phyloP scores from a whole-genome alignment of 805 yeast species.

The Starmerella floricola region DNA sequence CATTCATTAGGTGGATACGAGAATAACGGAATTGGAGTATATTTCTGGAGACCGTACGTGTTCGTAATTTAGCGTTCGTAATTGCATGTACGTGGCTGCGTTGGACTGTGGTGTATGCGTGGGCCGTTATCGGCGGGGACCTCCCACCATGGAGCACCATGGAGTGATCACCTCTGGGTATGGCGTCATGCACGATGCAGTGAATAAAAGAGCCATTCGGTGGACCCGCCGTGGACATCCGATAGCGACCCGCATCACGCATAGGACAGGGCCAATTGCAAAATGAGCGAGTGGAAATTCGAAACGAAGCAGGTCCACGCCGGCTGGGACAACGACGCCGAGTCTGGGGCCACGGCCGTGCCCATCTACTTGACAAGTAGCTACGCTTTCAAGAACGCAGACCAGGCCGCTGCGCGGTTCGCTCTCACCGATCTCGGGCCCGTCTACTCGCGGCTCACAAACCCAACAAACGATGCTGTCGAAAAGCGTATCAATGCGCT shows the following conservation, averaged over 20 bases:
- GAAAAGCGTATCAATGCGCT: conserved; percentile 87
- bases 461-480: conserved; percentile 85
- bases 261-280: background rate
- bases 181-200: background rate
- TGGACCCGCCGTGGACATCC: background rate
- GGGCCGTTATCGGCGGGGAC: too few relatives aligned
- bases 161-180: background rate
- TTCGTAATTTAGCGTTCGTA: too few relatives aligned
- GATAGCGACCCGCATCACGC: background rate
- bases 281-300: conserved; percentile 16
- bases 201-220: background rate
- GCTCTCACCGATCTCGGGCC: conserved; percentile 74
- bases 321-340: conserved; percentile 64
- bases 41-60: too few relatives aligned
- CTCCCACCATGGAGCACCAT: too few relatives aligned
- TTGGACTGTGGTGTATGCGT: too few relatives aligned
- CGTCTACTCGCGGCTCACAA: conserved; percentile 80
- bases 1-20: too few relatives aligned
- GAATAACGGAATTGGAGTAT: too few relatives aligned
- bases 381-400: conserved; percentile 72
- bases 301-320: conserved; percentile 93
- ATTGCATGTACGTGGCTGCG: too few relatives aligned
- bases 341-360: conserved; percentile 69
- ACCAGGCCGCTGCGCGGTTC: conserved; percentile 85
- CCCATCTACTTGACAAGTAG: conserved; percentile 91